These are phyloP conservation scores for Candida quercuum DNA, from an alignment of 805 yeast genomes.

Conservation along the genomic window DNA sequence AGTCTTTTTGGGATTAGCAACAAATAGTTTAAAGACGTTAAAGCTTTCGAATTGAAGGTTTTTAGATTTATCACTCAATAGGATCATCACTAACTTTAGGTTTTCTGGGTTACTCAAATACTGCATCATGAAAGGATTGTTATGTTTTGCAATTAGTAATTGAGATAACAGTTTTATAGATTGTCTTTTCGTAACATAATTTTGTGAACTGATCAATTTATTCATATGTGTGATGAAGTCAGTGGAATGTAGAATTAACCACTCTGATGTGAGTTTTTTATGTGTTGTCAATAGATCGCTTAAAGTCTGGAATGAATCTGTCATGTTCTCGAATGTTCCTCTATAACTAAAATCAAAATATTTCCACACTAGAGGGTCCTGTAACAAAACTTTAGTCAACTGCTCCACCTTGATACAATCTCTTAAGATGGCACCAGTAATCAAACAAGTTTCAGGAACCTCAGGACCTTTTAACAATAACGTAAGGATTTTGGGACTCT, in stretches of 20 bases:
- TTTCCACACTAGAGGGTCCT: constrained; percentile 68
- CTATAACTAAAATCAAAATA: constrained; percentile 72
- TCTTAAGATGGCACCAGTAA: constrained; percentile 72
- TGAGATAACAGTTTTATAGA: constrained; percentile 71
- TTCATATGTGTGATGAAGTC: constrained; percentile 61
- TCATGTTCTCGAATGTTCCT: constrained; percentile 82
- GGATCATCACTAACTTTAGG: constrained; percentile 78
- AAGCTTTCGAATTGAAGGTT: constrained; percentile 89
- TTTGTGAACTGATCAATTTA: constrained; percentile 64
- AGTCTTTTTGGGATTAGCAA: constrained; percentile 91
- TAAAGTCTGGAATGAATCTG: constrained; percentile 81
- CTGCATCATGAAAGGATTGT: constrained; percentile 64
- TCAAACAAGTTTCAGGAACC: constrained; percentile 61
- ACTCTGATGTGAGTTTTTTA: constrained; percentile 63
- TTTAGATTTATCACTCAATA: constrained; percentile 82
- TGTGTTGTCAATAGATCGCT: constrained; percentile 66
- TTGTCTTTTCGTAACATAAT: constrained; percentile 91
- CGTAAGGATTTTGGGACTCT: constrained; percentile 57
- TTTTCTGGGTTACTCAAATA: constrained; percentile 81
- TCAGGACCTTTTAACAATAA: constrained; percentile 71
- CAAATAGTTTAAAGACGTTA: constrained; percentile 88
- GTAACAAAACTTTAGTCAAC: constrained; percentile 54
- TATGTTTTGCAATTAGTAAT: constrained; percentile 64
- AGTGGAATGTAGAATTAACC: constrained; percentile 52
- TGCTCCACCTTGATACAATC: constrained; percentile 80